Percentiles rank a stretch among this genome's conserved stretches.
Conservation (phyloP, 2,329 filamentous ascomycete species). For the Ramularia collo-cygni region DNA sequence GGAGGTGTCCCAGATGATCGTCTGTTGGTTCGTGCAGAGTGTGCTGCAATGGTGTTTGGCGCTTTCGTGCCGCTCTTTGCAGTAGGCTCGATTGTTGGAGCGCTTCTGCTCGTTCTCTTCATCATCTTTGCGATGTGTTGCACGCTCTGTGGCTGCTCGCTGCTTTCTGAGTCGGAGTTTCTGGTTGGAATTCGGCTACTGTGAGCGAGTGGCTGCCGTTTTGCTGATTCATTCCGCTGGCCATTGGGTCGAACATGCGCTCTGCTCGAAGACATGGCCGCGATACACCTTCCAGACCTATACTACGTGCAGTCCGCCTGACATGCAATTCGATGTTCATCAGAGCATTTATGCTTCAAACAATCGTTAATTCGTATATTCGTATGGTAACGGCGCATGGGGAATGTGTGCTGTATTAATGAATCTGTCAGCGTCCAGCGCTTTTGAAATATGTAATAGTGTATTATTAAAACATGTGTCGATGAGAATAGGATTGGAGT, state of each 20-base stretch:
- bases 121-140: conserved; percentile 23
- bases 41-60: conserved; percentile 11
- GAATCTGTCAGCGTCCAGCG: conserved; percentile 21
- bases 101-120: conserved; percentile 20
- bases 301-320: not conserved
- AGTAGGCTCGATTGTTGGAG: conserved; percentile 9
- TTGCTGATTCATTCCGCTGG: not conserved
- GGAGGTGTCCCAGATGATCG: conserved; percentile 8
- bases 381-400: conserved; percentile 1
- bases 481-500: not conserved
- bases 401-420: conserved; percentile 5
- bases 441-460: not conserved
- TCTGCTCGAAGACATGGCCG: conserved; percentile 12
- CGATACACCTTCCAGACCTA: conserved; percentile 2
- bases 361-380: conserved; percentile 8
- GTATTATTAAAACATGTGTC: too few species aligned
- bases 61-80: conserved; percentile 12
- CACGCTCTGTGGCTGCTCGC: conserved; percentile 13
- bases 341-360: conserved; percentile 6
- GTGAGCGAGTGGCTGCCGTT: conserved; percentile 6
- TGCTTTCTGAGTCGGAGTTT: conserved; percentile 1
- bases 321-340: conserved; percentile 7
- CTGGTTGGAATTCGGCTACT: conserved; percentile 21
- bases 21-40: conserved; percentile 6
- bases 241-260: conserved; percentile 11